These are phyloP conservation scores for Butyriboletus appendiculatus DNA, from an alignment of 1,284 basidiomycete species.

Conservation along the genomic window DNA sequence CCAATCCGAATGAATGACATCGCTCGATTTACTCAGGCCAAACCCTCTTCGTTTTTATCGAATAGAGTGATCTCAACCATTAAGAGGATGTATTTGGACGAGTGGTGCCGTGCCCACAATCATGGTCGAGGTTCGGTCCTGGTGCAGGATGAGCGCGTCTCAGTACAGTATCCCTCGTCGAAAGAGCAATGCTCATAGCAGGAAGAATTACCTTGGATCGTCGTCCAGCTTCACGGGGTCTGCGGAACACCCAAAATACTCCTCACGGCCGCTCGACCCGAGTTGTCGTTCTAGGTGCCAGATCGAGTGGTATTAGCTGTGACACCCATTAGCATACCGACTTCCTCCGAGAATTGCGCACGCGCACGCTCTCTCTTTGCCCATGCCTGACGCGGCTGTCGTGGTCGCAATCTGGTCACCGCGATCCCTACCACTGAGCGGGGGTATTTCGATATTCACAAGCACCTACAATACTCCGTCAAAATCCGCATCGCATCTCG, in stretches of 20 bases:
- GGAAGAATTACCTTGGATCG: neutral
- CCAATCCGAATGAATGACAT: neutral
- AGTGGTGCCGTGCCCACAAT: neutral
- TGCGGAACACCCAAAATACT: neutral
- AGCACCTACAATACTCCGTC: slow-evolving; percentile 12
- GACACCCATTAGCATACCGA: neutral
- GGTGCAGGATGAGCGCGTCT: neutral
- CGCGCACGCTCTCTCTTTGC: neutral
- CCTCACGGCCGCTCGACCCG: neutral
- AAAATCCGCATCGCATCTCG: neutral
- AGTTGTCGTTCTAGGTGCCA: neutral
- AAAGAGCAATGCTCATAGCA: neutral
- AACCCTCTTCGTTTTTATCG: neutral
- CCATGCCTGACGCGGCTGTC: neutral
- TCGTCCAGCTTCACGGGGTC: too few species aligned
- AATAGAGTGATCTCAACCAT: neutral
- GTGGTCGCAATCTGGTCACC: neutral
- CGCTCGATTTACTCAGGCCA: neutral
- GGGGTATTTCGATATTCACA: slow-evolving; percentile 18
- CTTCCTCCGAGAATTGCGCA: neutral
- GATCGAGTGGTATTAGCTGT: neutral
- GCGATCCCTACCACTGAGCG: slow-evolving; percentile 7
- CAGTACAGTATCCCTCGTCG: neutral
- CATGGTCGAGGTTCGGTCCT: neutral
- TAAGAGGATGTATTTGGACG: neutral